These are phyloP conservation scores for Rhododendron griersonianum DNA, from an alignment of 148 eudicot species.

Conservation along the genomic window DNA sequence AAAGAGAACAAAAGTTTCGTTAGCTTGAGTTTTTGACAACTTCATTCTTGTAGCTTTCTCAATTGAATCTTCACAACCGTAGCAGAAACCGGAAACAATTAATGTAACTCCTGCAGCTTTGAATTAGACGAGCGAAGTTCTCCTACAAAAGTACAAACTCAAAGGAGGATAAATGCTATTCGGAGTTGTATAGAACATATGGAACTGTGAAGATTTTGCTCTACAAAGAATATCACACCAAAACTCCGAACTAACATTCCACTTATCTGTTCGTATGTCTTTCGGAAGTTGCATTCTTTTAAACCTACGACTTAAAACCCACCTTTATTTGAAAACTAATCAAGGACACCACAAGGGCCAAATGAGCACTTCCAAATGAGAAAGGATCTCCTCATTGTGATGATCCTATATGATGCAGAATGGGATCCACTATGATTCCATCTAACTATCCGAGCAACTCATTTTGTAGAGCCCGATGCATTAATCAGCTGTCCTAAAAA, in stretches of 20 bases:
- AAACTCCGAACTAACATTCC: neutral
- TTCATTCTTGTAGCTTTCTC: slow-evolving; percentile 2
- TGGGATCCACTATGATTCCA: neutral
- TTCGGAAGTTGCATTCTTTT: neutral
- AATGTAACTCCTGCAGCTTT: neutral
- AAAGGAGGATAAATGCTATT: neutral
- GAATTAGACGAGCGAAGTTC: neutral
- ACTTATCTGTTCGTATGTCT: neutral
- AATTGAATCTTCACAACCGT: neutral
- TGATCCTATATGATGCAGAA: neutral
- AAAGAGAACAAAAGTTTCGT: neutral
- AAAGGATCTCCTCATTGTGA: neutral
- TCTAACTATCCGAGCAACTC: neutral
- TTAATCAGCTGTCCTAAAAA: neutral
- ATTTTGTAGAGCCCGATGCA: neutral
- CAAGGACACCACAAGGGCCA: neutral
- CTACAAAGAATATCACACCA: neutral
- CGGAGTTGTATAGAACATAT: neutral
- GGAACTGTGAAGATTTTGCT: neutral
- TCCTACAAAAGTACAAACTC: neutral
- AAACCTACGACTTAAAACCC: neutral
- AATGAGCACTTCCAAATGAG: neutral
- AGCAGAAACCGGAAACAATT: neutral
- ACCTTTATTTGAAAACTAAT: neutral
- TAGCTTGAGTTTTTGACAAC: neutral